Evolutionary conservation across 2,329 filamentous ascomycete genomes (phyloP).

Genomic region (Stachybotrys echinatus): DNA sequence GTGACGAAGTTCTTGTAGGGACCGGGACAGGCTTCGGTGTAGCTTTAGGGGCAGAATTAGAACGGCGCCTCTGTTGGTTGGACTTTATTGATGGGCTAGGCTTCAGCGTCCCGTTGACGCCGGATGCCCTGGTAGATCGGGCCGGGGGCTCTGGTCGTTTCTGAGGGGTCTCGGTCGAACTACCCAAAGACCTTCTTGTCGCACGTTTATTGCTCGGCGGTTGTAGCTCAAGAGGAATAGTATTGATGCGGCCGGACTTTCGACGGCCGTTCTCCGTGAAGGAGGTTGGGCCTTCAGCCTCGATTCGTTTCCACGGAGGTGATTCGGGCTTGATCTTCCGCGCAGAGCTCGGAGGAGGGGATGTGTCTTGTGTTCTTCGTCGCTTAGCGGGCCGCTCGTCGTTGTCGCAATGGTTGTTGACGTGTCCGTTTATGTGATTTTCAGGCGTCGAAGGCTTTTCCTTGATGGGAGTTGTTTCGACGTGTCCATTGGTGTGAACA

Average conservation of each 20-base stretch:
- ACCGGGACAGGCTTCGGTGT: slow-evolving; percentile 19
- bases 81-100: slow-evolving; percentile 17
- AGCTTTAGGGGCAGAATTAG: slow-evolving; percentile 21
- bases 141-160: slow-evolving; percentile 20
- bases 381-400: slow-evolving; percentile 57
- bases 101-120: slow-evolving; percentile 18
- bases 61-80: slow-evolving; percentile 12
- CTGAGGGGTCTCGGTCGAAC: slow-evolving; percentile 24
- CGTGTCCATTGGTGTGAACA: neutral
- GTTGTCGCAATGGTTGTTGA: slow-evolving; percentile 28
- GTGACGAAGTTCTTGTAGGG: slow-evolving; percentile 20
- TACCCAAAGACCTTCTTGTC: slow-evolving; percentile 36
- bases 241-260: slow-evolving; percentile 61
- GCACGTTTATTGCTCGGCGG: slow-evolving; percentile 44
- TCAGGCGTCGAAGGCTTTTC: slow-evolving; percentile 5
- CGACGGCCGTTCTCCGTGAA: slow-evolving; percentile 70
- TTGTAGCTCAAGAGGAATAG: slow-evolving; percentile 47
- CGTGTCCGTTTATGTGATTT: slow-evolving; percentile 12
- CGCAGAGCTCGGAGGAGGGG: slow-evolving; percentile 32
- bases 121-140: slow-evolving; percentile 14
- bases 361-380: slow-evolving; percentile 52
- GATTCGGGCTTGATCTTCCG: slow-evolving; percentile 54
- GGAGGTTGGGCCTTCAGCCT: slow-evolving; percentile 80
- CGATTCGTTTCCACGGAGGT: slow-evolving; percentile 88
- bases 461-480: neutral